These are phyloP conservation scores for Saccharomycopsis fodiens DNA, from an alignment of 805 yeast species.

Conservation along the genomic window DNA sequence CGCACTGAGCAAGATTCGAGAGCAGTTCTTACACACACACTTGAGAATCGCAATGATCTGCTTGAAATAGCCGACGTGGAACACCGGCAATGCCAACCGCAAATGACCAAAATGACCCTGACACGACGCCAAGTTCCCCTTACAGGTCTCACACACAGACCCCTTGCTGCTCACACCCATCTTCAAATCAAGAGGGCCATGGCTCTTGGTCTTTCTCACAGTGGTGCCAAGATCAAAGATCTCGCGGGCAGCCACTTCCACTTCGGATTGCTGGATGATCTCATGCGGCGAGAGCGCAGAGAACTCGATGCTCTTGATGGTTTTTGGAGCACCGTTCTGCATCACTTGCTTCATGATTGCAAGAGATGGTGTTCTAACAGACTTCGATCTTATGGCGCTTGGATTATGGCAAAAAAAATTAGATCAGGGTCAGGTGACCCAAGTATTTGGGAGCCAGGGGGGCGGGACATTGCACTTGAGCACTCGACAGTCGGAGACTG, in stretches of 20 bases:
- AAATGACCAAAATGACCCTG: conserved; percentile 99
- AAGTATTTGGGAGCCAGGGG: no score
- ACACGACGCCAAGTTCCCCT: conserved; percentile 85
- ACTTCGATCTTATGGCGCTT: no score
- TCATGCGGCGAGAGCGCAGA: conserved; percentile 90
- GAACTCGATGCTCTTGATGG: conserved; percentile 84
- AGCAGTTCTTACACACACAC: conserved; percentile 85
- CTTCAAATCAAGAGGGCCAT: conserved; percentile 84
- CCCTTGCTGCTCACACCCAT: conserved; percentile 93
- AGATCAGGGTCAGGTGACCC: no score
- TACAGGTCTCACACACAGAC: conserved; percentile 86
- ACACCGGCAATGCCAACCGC: conserved; percentile 87
- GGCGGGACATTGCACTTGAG: no score
- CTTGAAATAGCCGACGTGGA: conserved; percentile 96
- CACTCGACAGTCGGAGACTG: no score
- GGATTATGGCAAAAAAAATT: no score
- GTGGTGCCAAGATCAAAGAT: conserved; percentile 79
- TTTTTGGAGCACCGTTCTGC: conserved; percentile 69
- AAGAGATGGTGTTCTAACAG: no score
- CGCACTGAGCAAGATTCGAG: conserved; percentile 68
- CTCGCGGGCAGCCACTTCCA: conserved; percentile 86
- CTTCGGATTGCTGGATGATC: conserved; percentile 88
- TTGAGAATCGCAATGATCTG: conserved; percentile 83
- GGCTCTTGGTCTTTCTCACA: conserved; percentile 72
- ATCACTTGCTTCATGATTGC: conserved; percentile 19